Base-by-base conservation (phyloP, 176 grass and related monocot species). In the Otatea glauca region DNA sequence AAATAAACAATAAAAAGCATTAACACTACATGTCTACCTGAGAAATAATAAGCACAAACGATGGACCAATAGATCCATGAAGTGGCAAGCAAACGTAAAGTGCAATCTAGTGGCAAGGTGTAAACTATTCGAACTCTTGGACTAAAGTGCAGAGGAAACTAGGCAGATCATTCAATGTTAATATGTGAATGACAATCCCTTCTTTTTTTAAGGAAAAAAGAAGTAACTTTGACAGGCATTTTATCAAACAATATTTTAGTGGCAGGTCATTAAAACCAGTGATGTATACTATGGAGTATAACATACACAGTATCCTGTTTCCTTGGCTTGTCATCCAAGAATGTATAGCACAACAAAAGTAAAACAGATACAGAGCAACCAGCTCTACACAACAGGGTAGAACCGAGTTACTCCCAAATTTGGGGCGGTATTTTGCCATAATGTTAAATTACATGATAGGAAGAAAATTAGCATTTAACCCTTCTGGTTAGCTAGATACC, bases 51-150 rank as follows among this genome's bases (percentile, higher is more conserved):
- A 47, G 23, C 47, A 59, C 24, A 67, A 25, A 76, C 2, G 54
- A 65, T 56, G 27, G 6, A 84, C 27, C n/a, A 75, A 65, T 58
- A 18, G 56, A 86, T 72, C 43, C 51, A 51, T 82, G 55, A 83
- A 62, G 16, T 64, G 35, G 49, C 15, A 77, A 86, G 39, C 13
- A 66, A 77, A 18, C n/a, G 14, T 38, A 78, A 61, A 32, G 20
- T 72, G 7, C 24, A 82, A 21, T 38, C 9, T 32, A 56, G 16
- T 65, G 54, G n/a, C 32, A 65, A 68, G 8, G 54, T 29, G 11
- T 77, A 71, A 18, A 29, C 43, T 53, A 29, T 16, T 75, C 11
- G 16, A 67, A 74, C 24, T 37, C 17, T 42, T 37, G 38, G 35
- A 56, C 15, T 48, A 49, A 51, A 64, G 47, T 32, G 24, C 35